Percentiles rank a stretch among this genome's conserved stretches.
These are phyloP conservation scores for Paramecium caudatum DNA, from an alignment of 73 alveolate species.

Conservation along the genomic window DNA sequence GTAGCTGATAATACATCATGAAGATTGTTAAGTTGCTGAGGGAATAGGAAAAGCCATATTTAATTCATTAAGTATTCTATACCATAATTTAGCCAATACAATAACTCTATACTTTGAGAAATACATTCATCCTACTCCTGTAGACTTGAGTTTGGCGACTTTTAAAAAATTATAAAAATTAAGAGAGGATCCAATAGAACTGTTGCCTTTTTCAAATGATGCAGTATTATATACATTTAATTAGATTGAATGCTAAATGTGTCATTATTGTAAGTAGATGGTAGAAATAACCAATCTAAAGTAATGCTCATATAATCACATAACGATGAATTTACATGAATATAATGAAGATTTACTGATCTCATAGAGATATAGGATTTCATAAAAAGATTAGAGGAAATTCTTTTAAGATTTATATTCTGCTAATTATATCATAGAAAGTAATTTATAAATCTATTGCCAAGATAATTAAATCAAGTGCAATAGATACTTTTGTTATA, in stretches of 20 bases:
- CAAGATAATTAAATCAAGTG: slow-evolving; percentile 39
- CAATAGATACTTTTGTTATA: slow-evolving; percentile 27
- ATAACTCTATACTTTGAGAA: background rate
- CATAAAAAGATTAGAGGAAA: background rate
- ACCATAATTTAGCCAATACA: background rate
- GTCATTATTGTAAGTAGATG: slow-evolving; percentile 54
- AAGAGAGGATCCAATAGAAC: slow-evolving; percentile 2
- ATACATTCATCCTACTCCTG: background rate
- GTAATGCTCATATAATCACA: slow-evolving; percentile 44
- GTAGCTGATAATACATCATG: background rate
- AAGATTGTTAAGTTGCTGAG: slow-evolving; percentile 47
- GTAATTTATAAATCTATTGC: background rate
- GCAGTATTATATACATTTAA: background rate
- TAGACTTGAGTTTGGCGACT: background rate
- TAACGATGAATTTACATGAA: slow-evolving; percentile 12
- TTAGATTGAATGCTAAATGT: background rate
- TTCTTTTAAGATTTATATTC: slow-evolving; percentile 28
- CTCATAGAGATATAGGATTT: slow-evolving; percentile 44
- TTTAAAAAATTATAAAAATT: slow-evolving; percentile 17
- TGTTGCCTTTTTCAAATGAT: too few species aligned
- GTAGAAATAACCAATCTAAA: slow-evolving; percentile 9
- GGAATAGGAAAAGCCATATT: slow-evolving; percentile 16
- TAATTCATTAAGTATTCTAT: background rate
- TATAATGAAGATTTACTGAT: slow-evolving; percentile 36
- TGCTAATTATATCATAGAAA: slow-evolving; percentile 39